Conservation (phyloP, 140 eudicot genomes). For the Flaveria floridana region DNA sequence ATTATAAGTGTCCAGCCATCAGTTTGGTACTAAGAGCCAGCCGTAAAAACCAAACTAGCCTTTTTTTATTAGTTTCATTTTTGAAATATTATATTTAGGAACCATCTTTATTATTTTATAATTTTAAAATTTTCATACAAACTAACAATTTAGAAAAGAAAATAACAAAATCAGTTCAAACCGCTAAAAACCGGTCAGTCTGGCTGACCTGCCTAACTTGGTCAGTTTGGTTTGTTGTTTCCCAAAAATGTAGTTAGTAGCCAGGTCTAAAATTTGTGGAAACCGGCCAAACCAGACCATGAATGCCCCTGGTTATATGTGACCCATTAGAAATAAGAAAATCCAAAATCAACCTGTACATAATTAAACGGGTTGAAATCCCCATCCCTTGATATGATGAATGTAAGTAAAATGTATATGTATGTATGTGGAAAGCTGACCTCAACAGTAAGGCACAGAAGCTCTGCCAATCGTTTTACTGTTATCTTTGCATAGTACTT, state of each 20-base stretch:
- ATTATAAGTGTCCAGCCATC: background rate
- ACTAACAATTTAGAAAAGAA: background rate
- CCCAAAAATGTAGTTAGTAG: background rate
- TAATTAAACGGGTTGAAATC: background rate
- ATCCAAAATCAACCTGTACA: background rate
- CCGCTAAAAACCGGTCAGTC: too few relatives aligned
- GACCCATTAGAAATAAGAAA: background rate
- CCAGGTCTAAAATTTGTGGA: background rate
- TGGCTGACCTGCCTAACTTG: background rate
- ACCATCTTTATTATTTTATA: too few relatives aligned
- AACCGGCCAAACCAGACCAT: background rate
- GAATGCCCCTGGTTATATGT: background rate
- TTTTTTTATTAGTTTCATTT: too few relatives aligned
- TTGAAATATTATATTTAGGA: background rate
- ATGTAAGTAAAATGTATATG: background rate
- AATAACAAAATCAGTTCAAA: too few relatives aligned
- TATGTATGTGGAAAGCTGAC: constrained; percentile 15
- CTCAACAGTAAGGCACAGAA: constrained; percentile 44
- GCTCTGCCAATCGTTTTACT: constrained; percentile 38
- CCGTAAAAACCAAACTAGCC: background rate
- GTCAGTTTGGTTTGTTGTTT: background rate
- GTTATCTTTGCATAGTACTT: constrained; percentile 55
- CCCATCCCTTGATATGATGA: background rate
- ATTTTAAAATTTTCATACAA: background rate
- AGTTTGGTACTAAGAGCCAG: background rate